phyloP scores from a whole-genome alignment of 768 basidiomycete species.

The Boletus rex-veris region DNA sequence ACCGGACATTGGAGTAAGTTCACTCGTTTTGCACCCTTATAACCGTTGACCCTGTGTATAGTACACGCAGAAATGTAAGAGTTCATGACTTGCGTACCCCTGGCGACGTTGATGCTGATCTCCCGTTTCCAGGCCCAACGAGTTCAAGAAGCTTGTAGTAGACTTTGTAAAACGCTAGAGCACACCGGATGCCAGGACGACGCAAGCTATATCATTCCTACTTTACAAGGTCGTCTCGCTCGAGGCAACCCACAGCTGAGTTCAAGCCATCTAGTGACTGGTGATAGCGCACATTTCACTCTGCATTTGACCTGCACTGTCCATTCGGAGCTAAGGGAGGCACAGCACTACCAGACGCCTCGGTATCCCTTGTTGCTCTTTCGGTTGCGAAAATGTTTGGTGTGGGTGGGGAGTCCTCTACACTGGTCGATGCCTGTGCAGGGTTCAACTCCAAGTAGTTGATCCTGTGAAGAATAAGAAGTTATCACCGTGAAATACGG shows the following conservation, averaged over 20 bases:
- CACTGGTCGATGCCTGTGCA: slow-evolving; percentile 26
- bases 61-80: slow-evolving; percentile 77
- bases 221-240: neutral
- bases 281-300: neutral
- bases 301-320: neutral
- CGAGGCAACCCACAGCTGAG: neutral
- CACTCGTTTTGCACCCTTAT: neutral
- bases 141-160: slow-evolving; percentile 45
- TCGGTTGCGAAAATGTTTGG: slow-evolving; percentile 13
- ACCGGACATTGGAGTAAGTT: slow-evolving; percentile 84
- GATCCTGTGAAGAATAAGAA: slow-evolving; percentile 13
- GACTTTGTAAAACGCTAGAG: slow-evolving; percentile 25
- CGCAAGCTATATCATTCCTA: neutral
- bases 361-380: slow-evolving; percentile 1
- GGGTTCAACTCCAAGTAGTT: slow-evolving; percentile 30
- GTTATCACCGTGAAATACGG: neutral
- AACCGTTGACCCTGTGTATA: slow-evolving; percentile 26
- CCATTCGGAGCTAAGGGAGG: neutral
- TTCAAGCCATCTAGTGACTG: neutral
- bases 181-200: neutral
- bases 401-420: slow-evolving; percentile 25
- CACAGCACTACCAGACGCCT: neutral
- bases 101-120: neutral
- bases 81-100: neutral
- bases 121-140: slow-evolving; percentile 42